Evolutionary conservation across 495 filamentous ascomycete species (phyloP).

Genomic region (Aspergillus sclerotioniger): DNA sequence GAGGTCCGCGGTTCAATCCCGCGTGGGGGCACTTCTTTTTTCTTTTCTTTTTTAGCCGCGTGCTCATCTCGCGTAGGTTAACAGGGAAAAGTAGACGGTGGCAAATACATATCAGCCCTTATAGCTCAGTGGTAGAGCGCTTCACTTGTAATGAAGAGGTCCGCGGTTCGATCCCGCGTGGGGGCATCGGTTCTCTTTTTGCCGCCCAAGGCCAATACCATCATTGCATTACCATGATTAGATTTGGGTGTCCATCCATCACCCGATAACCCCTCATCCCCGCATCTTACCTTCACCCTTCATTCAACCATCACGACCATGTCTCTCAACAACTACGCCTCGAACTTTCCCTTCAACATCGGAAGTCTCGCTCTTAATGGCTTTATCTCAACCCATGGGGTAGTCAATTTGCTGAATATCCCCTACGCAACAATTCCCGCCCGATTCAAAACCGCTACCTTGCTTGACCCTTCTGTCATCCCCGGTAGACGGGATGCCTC

Average conservation of each 20-base stretch:
- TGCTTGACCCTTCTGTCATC: background rate
- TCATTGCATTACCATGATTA: too few species aligned
- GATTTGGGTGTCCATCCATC: too few species aligned
- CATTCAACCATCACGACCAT: background rate
- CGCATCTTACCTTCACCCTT: too few species aligned
- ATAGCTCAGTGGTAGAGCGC: slow-evolving; percentile 10
- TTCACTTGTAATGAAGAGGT: slow-evolving; percentile 10
- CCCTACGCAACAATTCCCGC: background rate
- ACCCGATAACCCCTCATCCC: too few species aligned
- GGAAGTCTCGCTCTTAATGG: background rate
- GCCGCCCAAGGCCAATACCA: too few species aligned
- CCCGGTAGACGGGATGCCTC: background rate
- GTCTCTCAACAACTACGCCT: background rate
- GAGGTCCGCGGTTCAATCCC: background rate
- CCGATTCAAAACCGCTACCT: background rate
- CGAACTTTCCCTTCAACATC: background rate
- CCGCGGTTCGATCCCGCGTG: slow-evolving; percentile 13
- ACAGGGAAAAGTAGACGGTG: too few species aligned
- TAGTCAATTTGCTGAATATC: background rate
- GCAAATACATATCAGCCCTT: background rate
- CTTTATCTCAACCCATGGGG: background rate
- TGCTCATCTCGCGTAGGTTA: too few species aligned
- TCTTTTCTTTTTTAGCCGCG: too few species aligned
- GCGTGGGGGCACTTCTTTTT: background rate
- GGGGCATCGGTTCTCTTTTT: background rate